Evolutionary conservation across 2,329 filamentous ascomycete genomes (phyloP).

Genomic region (Monilinia aucupariae): DNA sequence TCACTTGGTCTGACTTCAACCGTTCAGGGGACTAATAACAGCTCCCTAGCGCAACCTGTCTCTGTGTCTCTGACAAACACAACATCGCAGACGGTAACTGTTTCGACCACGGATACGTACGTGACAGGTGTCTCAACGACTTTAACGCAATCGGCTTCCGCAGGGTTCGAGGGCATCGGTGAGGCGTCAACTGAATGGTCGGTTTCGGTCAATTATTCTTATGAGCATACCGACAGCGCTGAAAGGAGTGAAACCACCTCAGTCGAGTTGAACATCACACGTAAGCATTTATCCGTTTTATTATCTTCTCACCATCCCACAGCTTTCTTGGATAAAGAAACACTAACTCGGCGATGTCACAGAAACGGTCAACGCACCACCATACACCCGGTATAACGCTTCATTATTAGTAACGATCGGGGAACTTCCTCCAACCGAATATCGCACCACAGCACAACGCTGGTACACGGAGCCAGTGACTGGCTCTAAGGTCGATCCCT

Average conservation of each 20-base stretch:
- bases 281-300: neutral
- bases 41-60: neutral
- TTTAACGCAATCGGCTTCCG: neutral
- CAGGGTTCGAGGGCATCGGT: neutral
- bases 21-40: neutral
- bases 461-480: neutral
- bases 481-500: neutral
- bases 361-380: neutral
- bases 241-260: neutral
- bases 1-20: neutral
- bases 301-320: no score
- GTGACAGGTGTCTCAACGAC: neutral
- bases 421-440: neutral
- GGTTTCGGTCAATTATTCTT: rapidly evolving
- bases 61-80: neutral
- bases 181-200: neutral
- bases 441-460: neutral
- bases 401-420: neutral
- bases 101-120: neutral
- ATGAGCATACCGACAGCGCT: neutral
- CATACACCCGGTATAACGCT: neutral
- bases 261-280: neutral
- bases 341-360: neutral
- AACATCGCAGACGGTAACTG: neutral
- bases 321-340: no score